Evolutionary conservation across 2,329 filamentous ascomycete species (phyloP), one percentile per base, ranked within the genome.

Genomic region (Fusarium citri): DNA sequence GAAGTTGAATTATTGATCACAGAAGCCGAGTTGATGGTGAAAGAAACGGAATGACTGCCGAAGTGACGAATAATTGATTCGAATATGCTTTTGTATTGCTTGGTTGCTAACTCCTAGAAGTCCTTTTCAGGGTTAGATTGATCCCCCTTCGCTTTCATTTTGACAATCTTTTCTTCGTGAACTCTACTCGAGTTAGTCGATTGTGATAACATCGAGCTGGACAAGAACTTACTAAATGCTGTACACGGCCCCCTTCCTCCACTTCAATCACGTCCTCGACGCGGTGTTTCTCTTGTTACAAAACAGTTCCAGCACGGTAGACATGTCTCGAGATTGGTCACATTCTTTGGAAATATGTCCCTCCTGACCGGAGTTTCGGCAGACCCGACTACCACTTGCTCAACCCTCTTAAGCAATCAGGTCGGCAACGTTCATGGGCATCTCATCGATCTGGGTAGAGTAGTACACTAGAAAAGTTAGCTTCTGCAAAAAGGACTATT

Each of bases 381-480:
- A 30, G 14, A 30, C 28, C 12, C 28, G 12, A 30, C 28, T 30
- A 28, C 26, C 26, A 28, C 8, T 7, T 31, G 14, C 25, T 18
- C 4, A 12, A 8, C 26, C 30, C 23, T 22, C 18, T 80, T 83
- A 88, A 37, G 85, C 79, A 63, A 86, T 86, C 28, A 89, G 83
- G 73, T 88, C 87, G 75, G 87, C 88, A 78, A 93, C 93, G 78
- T 98, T 98, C 94, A 98, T 98, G 20, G 94, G 94, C 94, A 98
- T 98, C 85, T 98, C 94, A 76, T 98, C 94, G 74, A 98, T 97
- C 84, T 98, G 94, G 48, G 94, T 97, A 18, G 93, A 97, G 83
- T 97, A 97, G 84, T 97, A 97, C 77, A 97, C 91, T 94, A 69
- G 42, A 58, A 51, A 20, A 2, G 68, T 85, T 69, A 85, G 83